phyloP scores from a whole-genome alignment of 805 yeast genomes.

The Lachancea nothofagi region DNA sequence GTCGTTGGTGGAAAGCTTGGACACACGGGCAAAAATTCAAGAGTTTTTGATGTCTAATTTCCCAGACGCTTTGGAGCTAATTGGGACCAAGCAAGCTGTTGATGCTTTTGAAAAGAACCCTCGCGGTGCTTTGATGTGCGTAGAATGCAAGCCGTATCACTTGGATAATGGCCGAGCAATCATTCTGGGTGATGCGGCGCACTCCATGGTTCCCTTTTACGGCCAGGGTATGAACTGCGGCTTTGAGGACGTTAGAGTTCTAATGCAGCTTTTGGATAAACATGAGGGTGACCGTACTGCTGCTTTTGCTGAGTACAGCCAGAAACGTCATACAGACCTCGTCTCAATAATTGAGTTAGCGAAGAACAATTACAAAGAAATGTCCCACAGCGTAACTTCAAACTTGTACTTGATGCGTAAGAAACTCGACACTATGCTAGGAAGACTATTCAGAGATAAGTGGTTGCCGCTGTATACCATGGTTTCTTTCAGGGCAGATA shows the following conservation, averaged over 20 bases:
- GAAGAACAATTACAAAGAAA: slow-evolving; percentile 57
- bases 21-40: slow-evolving; percentile 40
- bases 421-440: slow-evolving; percentile 58
- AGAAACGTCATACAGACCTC: slow-evolving; percentile 56
- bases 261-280: slow-evolving; percentile 46
- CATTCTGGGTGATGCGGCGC: slow-evolving; percentile 89
- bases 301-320: slow-evolving; percentile 54
- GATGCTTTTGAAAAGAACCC: slow-evolving; percentile 56
- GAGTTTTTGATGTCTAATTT: slow-evolving; percentile 57
- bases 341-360: slow-evolving; percentile 75
- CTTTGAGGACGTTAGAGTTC: slow-evolving; percentile 76
- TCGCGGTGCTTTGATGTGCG: slow-evolving; percentile 70
- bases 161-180: slow-evolving; percentile 51
- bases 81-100: slow-evolving; percentile 53
- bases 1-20: slow-evolving; percentile 50
- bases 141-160: slow-evolving; percentile 66
- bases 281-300: slow-evolving; percentile 35
- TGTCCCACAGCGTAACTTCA: slow-evolving; percentile 12
- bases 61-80: slow-evolving; percentile 65
- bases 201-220: slow-evolving; percentile 96
- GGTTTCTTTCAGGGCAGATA: slow-evolving; percentile 85
- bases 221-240: slow-evolving; percentile 98
- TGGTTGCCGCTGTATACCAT: slow-evolving; percentile 90
- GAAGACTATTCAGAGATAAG: slow-evolving; percentile 48
- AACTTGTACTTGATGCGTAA: slow-evolving; percentile 48